These are phyloP conservation scores for Monilinia fructigena DNA, from an alignment of 2,329 filamentous ascomycete species.

Conservation along the genomic window DNA sequence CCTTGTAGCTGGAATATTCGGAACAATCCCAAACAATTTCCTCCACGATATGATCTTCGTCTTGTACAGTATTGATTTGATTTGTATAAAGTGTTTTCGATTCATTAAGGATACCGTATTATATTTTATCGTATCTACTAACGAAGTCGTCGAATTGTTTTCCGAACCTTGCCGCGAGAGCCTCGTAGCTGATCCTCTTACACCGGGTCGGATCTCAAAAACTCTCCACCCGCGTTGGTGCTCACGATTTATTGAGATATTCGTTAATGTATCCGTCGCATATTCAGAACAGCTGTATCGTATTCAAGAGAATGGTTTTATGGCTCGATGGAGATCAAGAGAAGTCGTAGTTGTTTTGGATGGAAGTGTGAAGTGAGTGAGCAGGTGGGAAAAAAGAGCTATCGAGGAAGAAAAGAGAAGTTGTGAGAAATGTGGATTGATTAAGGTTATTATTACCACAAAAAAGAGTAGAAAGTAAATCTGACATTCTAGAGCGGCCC, in stretches of 20 bases:
- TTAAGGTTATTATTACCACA: neutral
- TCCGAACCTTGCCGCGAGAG: conserved; percentile 3
- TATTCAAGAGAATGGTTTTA: neutral
- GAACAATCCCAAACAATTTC: conserved; percentile 1
- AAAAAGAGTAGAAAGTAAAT: neutral
- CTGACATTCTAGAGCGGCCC: neutral
- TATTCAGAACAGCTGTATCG: conserved; percentile 1
- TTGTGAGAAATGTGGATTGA: conserved; percentile 9
- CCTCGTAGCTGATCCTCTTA: conserved; percentile 1
- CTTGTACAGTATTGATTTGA: neutral
- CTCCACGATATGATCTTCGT: neutral
- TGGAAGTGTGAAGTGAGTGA: neutral
- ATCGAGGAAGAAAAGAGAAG: conserved; percentile 12
- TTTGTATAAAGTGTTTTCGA: neutral
- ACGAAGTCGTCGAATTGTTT: neutral
- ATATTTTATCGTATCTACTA: neutral
- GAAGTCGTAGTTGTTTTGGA: neutral
- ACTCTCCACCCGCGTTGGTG: conserved; percentile 7
- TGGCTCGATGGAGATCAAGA: neutral
- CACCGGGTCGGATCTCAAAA: neutral
- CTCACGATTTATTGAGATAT: neutral
- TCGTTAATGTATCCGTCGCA: conserved; percentile 11
- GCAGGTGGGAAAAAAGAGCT: neutral
- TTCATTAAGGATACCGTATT: conserved; percentile 2
- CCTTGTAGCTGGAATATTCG: neutral